These are phyloP conservation scores for Maudiozyma humilis DNA, from an alignment of 1,139 yeast genomes.

Conservation along the genomic window DNA sequence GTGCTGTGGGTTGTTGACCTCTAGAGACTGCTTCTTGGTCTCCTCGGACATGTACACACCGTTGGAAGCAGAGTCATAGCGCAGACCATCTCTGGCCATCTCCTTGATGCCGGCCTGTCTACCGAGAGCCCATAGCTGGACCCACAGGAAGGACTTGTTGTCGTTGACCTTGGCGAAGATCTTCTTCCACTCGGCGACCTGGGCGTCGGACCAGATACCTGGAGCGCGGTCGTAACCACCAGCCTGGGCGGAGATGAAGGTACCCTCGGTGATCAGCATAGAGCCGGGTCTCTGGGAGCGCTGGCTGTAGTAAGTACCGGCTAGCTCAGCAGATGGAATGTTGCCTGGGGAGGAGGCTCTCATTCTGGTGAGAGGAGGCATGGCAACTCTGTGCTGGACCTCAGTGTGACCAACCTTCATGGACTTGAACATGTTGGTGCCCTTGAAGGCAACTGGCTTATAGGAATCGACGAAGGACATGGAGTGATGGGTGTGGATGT, in stretches of 20 bases:
- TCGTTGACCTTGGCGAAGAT: constrained; percentile 6
- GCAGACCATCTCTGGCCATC: constrained; percentile 7
- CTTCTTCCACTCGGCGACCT: constrained; percentile 5
- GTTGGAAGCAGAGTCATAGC: constrained; percentile 21
- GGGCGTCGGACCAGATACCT: constrained; percentile 7
- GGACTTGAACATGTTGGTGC: constrained; percentile 34
- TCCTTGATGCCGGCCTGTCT: constrained; percentile 39
- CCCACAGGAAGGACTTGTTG: constrained; percentile 35
- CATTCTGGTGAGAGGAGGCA: constrained; percentile 8
- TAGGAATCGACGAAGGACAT: constrained; percentile 2
- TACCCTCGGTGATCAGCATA: constrained; percentile 6
- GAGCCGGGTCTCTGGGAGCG: constrained; percentile 6
- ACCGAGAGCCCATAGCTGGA: constrained; percentile 55
- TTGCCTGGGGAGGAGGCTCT: constrained; percentile 6
- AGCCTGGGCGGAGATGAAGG: constrained; percentile 7
- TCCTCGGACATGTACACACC: constrained; percentile 30
- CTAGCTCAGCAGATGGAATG: constrained; percentile 3
- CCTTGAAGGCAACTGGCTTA: constrained; percentile 18
- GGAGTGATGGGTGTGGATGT: background rate
- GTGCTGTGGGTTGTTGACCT: constrained; percentile 25
- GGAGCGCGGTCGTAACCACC: constrained; percentile 8
- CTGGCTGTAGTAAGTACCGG: constrained; percentile 5
- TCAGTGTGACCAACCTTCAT: constrained; percentile 5
- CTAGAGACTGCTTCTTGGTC: constrained; percentile 24
- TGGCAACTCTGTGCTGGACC: constrained; percentile 3